Evolutionary conservation across 441 rosid species (phyloP), one percentile per base, ranked within the genome.

Genomic region (Eutrema salsugineum): DNA sequence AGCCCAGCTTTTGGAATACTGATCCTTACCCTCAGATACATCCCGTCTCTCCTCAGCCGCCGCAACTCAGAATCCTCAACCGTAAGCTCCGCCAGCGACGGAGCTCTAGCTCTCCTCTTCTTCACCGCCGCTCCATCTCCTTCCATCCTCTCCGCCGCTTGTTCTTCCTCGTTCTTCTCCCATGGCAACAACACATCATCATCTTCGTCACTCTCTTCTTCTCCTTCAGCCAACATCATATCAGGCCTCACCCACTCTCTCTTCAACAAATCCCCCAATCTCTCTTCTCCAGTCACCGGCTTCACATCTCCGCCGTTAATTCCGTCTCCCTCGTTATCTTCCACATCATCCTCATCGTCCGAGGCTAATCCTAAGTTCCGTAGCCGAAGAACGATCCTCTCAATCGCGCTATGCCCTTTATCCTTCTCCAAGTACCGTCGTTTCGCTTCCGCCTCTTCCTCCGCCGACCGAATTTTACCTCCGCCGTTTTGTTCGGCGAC

Each of bases 241-340:
- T 91, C 96, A 11, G 99, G 98, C 35, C 97, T 84, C 11, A 89
- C 75, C 98, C 99, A 95, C 67, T 93, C 97, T 42, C 96, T 82
- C 70, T 76, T 83, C 84, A 95, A 78, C 68, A 95, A 72, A 70
- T 95, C 96, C 8, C 90, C 88, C 32, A 95, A 65, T 38, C 83
- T 85, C 83, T 94, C 97, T 59, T 89, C 94, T 40, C 98, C 98
- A 1, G 90, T 86, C 66, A 76, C 84, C 14, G 79, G 71, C 54
- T 64, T 87, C 15, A 30, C 44, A 10, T 35, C 71, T 1, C 44
- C 75, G 0, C 11, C 64, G 6, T 20, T 68, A 40, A 50, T 72
- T 20, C 68, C 75, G 0, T 62, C 85, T 27, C 27, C 83, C 4
- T 59, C 84, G 6, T 71, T 71, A 11, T 68, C 85, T 15, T 76